Evolutionary conservation across 2,329 filamentous ascomycete species (phyloP), one percentile per base, ranked within the genome.

Genomic region (Pestalotiopsis sp.): DNA sequence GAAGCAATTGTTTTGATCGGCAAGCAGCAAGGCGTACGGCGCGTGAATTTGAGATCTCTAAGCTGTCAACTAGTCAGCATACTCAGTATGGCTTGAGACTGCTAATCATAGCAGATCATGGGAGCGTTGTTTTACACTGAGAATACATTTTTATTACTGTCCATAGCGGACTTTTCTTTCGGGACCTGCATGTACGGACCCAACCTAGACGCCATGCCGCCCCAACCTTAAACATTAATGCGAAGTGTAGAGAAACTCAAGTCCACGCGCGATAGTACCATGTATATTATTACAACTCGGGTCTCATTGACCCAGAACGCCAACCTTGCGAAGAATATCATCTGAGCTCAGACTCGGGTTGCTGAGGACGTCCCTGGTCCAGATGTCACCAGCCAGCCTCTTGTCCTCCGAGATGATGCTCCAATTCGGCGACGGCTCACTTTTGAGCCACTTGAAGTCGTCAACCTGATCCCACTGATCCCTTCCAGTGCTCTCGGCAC

Each of bases 401-500:
- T 91, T 83, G 1, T 84, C 83, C 66, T 89, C 86, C 1, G 88
- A 83, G 25, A 98, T 74, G 2, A 93, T 80, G 41, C 84, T 88
- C 94, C 95, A 99, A 77, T 99, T 95, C 2, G 96, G 96, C 77
- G 93, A 98, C 38, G 89, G 89, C 68, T 93, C 93, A 17, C 88
- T 86, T 80, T 95, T 97, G 71, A 98, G 87, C 96, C 96, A 98
- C 81, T 97, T 97, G 85, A 99, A 99, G 79, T 99, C 96, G 79
- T 98, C 93, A 17, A 98, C 93, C 75, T 96, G 90, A 74, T 95
- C 88, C 93, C 94, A 99, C 75, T 92, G 88, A 78, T 97, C 95
- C 68, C 81, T 81, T 3, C 76, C 72, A 1, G 73, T 67, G 9
- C 78, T 73, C 11, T 76, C 76, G 9, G 78, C 73, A 31, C 75